Percentiles rank a stretch among this genome's conserved stretches.
phyloP scores from a whole-genome alignment of 2,329 filamentous ascomycete species.

The Dendryphion nanum region DNA sequence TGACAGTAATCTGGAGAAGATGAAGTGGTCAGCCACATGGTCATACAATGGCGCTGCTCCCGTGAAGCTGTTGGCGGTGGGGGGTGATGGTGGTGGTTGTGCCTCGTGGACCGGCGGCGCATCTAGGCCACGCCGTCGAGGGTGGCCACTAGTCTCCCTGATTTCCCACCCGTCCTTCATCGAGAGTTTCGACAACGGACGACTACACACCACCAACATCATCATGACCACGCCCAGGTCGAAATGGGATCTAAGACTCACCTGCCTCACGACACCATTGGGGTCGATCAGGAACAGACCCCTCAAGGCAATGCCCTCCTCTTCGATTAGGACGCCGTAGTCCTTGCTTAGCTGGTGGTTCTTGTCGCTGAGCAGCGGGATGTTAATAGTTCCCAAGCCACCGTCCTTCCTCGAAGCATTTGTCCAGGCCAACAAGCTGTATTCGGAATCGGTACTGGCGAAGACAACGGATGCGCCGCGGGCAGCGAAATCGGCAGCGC shows the following conservation, averaged over 20 bases:
- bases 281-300: conserved; percentile 67
- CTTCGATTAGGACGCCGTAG: conserved; percentile 64
- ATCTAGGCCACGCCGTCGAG: too few relatives aligned
- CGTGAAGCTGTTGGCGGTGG: too few relatives aligned
- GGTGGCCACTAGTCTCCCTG: too few relatives aligned
- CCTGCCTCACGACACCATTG: conserved; percentile 56
- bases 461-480: conserved; percentile 62
- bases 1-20: conserved; percentile 59
- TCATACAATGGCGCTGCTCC: too few relatives aligned
- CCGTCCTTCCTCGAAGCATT: conserved; percentile 59
- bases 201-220: neutral
- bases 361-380: conserved; percentile 63
- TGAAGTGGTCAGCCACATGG: too few relatives aligned
- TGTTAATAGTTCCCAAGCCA: conserved; percentile 60
- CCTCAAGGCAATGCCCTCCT: conserved; percentile 62
- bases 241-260: conserved; percentile 17
- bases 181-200: neutral
- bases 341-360: conserved; percentile 59
- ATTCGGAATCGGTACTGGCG: conserved; percentile 62
- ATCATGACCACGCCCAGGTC: too few relatives aligned
- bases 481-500: conserved; percentile 58
- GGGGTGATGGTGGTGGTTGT: too few relatives aligned
- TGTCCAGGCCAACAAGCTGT: conserved; percentile 58
- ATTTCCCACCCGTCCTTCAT: too few relatives aligned
- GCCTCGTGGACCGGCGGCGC: too few relatives aligned